Conservation (phyloP, 176 grass and related monocot genomes). For the Triticum aestivum region DNA sequence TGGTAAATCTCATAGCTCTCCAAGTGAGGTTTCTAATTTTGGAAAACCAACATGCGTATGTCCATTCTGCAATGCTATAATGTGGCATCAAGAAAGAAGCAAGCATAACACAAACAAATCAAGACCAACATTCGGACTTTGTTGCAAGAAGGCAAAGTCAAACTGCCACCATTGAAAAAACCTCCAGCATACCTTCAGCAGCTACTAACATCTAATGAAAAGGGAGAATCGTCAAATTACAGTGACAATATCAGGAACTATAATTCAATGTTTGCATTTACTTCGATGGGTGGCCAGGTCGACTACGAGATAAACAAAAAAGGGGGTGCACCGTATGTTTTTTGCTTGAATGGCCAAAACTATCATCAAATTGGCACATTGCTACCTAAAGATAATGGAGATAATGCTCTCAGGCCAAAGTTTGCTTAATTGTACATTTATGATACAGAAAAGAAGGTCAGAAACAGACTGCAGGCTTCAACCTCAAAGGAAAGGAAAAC, state of each 20-base stretch:
- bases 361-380: conserved; percentile 28
- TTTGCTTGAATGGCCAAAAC: background rate
- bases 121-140: background rate
- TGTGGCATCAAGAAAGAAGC: conserved; percentile 12
- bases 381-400: background rate
- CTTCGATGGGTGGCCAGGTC: conserved; percentile 21
- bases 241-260: conserved; percentile 10
- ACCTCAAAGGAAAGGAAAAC: background rate
- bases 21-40: background rate
- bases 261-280: conserved; percentile 41
- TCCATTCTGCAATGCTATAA: background rate
- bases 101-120: background rate
- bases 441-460: conserved; percentile 25
- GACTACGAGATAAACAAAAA: conserved; percentile 26
- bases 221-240: background rate
- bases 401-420: background rate
- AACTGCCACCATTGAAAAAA: background rate
- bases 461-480: conserved; percentile 13
- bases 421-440: conserved; percentile 11
- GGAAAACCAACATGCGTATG: background rate
- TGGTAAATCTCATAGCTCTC: background rate
- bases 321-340: conserved; percentile 19
- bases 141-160: conserved; percentile 8
- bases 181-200: background rate
- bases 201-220: background rate